These are phyloP conservation scores for Polytolypa hystricis DNA, from an alignment of 2,329 filamentous ascomycete genomes.

Conservation along the genomic window DNA sequence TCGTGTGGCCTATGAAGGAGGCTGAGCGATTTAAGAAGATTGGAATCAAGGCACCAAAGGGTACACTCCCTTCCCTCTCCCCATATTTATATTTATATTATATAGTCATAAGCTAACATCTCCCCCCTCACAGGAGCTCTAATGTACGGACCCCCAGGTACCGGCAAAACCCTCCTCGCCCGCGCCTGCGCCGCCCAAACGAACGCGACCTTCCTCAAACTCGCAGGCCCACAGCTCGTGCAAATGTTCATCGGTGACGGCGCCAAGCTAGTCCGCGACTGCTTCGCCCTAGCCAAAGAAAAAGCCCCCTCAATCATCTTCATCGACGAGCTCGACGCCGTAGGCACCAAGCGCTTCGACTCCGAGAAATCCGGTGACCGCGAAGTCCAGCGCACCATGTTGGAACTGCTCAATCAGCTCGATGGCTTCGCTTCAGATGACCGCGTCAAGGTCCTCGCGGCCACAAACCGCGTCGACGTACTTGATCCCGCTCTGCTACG, in stretches of 20 bases:
- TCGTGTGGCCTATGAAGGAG: slow-evolving; percentile 99
- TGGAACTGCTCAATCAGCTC: slow-evolving; percentile 95
- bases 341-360: slow-evolving; percentile 98
- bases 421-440: slow-evolving; percentile 97
- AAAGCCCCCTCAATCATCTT: slow-evolving; percentile 99
- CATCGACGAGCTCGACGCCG: slow-evolving; percentile 94
- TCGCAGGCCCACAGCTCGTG: slow-evolving; percentile 91
- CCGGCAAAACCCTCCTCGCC: slow-evolving; percentile 53
- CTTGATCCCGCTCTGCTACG: slow-evolving; percentile 83
- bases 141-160: slow-evolving; percentile 69
- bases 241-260: slow-evolving; percentile 99
- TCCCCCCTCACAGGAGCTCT: slow-evolving; percentile 57
- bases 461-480: slow-evolving; percentile 89
- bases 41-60: slow-evolving; percentile 97
- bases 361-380: slow-evolving; percentile 95
- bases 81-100: slow-evolving; percentile 6
- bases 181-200: slow-evolving; percentile 96
- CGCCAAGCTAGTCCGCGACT: slow-evolving; percentile 93
- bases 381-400: slow-evolving; percentile 97
- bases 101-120: slow-evolving; percentile 8
- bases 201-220: slow-evolving; percentile 96
- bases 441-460: slow-evolving; percentile 89
- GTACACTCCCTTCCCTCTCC: slow-evolving; percentile 40
- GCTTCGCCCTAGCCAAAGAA: slow-evolving; percentile 94
- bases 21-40: slow-evolving; percentile 99